A percentile compares a stretch with the other conserved stretches of the same genome.
Conservation (phyloP, 441 rosid species). For the Erodium texanum region DNA sequence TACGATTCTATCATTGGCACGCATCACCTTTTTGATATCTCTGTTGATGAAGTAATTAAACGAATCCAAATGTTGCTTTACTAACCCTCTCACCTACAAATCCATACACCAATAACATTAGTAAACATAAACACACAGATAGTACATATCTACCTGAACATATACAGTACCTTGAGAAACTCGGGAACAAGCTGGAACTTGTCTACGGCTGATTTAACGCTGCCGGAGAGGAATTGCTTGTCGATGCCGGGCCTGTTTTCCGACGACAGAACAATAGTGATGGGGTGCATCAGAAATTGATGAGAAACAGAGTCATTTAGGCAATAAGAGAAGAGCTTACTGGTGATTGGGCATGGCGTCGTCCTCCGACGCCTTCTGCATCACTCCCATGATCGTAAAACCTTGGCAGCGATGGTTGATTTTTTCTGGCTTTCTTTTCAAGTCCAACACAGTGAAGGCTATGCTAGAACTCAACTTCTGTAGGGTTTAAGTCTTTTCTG, state of each 20-base stretch:
- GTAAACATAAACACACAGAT: no score
- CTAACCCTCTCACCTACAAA: constrained; percentile 74
- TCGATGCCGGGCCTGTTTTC: constrained; percentile 19
- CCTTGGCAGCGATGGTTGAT: background rate
- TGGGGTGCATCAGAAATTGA: background rate
- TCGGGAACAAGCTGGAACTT: constrained; percentile 79
- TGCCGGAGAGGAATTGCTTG: constrained; percentile 47
- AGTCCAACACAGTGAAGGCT: no score
- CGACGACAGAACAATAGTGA: background rate
- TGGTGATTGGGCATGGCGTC: background rate
- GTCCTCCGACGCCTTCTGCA: background rate
- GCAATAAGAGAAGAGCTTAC: background rate
- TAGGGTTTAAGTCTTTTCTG: no score
- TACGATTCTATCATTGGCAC: constrained; percentile 55
- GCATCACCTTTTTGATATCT: constrained; percentile 81
- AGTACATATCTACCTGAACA: background rate
- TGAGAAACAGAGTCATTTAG: background rate
- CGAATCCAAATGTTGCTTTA: constrained; percentile 89
- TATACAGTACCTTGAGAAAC: constrained; percentile 65
- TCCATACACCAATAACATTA: constrained; percentile 9
- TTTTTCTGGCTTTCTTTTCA: no score
- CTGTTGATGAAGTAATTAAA: constrained; percentile 68
- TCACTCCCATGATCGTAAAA: constrained; percentile 4
- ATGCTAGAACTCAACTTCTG: no score
- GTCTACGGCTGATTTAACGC: constrained; percentile 53